Percentiles rank a stretch among this genome's conserved stretches.
phyloP scores from a whole-genome alignment of 345 rosid genomes.

The Eutrema japonicum region DNA sequence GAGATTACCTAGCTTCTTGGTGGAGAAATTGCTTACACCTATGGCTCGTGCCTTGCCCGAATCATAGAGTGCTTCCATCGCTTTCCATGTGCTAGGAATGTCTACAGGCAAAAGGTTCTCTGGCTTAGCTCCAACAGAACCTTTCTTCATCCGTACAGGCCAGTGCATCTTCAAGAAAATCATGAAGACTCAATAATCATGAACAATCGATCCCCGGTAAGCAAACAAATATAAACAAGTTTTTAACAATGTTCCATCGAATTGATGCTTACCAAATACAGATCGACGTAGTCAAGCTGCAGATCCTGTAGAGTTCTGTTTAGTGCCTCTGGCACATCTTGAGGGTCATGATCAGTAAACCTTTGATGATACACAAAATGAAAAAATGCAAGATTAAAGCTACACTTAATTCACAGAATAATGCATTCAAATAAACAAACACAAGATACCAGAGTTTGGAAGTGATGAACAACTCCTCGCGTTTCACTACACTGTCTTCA shows the following conservation, averaged over 20 bases:
- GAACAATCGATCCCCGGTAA: not conserved
- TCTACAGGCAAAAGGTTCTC: constrained; percentile 60
- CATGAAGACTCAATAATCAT: not conserved
- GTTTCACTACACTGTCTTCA: constrained; percentile 56
- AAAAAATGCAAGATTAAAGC: not conserved
- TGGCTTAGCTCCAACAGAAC: constrained; percentile 51
- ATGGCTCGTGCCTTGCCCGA: constrained; percentile 76
- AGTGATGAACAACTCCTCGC: constrained; percentile 62
- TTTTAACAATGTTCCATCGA: not conserved
- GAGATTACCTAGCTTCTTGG: constrained; percentile 74
- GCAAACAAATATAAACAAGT: not conserved
- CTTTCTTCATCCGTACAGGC: constrained; percentile 75
- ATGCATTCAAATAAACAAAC: not conserved
- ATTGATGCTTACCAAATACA: constrained; percentile 55
- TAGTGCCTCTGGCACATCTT: constrained; percentile 64
- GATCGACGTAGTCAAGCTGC: constrained; percentile 68
- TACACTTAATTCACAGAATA: not conserved
- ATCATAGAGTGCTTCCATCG: constrained; percentile 74
- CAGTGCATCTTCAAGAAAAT: constrained; percentile 68
- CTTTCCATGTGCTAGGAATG: constrained; percentile 78
- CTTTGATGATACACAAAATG: constrained; percentile 33
- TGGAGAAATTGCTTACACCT: constrained; percentile 84
- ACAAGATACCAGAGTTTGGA: constrained; percentile 63
- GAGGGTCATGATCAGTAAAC: constrained; percentile 61
- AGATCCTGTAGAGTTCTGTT: constrained; percentile 56